Conservation (phyloP, 2,329 filamentous ascomycete genomes). For the Beauveria rudraprayagi region DNA sequence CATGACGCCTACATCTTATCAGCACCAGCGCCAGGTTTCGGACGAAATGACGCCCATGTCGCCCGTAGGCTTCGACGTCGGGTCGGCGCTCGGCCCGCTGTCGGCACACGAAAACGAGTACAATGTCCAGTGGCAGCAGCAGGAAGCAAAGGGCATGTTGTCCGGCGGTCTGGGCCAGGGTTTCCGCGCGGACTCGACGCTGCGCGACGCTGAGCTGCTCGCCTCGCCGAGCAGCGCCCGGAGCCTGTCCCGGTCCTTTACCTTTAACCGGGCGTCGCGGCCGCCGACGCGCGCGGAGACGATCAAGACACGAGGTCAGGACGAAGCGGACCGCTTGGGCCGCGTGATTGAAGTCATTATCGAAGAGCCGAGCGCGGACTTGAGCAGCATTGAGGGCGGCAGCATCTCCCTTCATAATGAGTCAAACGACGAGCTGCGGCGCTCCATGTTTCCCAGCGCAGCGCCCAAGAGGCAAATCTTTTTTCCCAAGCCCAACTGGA, state of each 20-base stretch:
- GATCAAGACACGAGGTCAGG: slow-evolving; percentile 44
- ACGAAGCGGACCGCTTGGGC: slow-evolving; percentile 51
- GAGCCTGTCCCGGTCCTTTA: slow-evolving; percentile 34
- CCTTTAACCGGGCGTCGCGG: slow-evolving; percentile 23
- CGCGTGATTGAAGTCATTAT: slow-evolving; percentile 54
- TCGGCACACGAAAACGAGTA: slow-evolving; percentile 37
- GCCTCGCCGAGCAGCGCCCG: slow-evolving; percentile 26
- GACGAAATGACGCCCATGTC: slow-evolving; percentile 14
- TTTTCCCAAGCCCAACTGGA: slow-evolving; percentile 59
- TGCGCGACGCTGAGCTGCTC: slow-evolving; percentile 44
- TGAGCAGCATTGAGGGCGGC: slow-evolving; percentile 44
- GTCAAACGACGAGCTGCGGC: slow-evolving; percentile 23
- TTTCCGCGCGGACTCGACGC: slow-evolving; percentile 36
- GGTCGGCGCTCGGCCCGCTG: slow-evolving; percentile 37
- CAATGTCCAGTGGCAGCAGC: slow-evolving; percentile 36
- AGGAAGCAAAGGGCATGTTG: slow-evolving; percentile 46
- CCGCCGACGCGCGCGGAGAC: slow-evolving; percentile 29
- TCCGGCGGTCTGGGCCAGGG: slow-evolving; percentile 53
- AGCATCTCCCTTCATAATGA: slow-evolving; percentile 14
- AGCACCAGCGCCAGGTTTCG: slow-evolving; percentile 17
- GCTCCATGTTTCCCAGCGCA: slow-evolving; percentile 30
- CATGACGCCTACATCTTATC: slow-evolving; percentile 22
- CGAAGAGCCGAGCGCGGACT: slow-evolving; percentile 35
- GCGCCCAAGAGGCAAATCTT: slow-evolving; percentile 35
- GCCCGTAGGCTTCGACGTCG: slow-evolving; percentile 36